Conservation (phyloP, 768 basidiomycete genomes). For the Tephrocybe sp. region DNA sequence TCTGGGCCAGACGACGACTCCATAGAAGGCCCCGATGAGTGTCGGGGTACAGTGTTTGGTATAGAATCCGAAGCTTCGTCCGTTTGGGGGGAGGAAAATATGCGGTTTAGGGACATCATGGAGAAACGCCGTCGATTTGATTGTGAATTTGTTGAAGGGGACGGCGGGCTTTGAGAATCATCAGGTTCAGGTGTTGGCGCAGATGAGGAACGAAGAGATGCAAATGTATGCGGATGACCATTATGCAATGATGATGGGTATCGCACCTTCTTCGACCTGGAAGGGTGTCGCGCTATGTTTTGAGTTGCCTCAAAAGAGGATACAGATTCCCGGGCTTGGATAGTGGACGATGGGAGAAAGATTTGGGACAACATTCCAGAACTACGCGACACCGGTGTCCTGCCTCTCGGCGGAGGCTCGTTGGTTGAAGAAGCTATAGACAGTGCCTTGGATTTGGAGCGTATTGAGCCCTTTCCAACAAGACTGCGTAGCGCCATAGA, state of each 20-base stretch:
- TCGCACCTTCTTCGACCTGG: conserved; percentile 14
- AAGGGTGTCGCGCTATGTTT: conserved; percentile 12
- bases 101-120: conserved; percentile 32
- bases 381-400: conserved; percentile 33
- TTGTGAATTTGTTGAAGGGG: conserved; percentile 26
- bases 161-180: conserved; percentile 26
- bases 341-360: conserved; percentile 26
- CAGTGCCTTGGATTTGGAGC: conserved; percentile 34
- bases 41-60: conserved; percentile 23
- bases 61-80: conserved; percentile 11
- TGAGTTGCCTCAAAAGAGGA: conserved; percentile 26
- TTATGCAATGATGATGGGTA: conserved; percentile 10
- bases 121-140: conserved; percentile 35
- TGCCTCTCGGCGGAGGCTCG: conserved; percentile 21
- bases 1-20: conserved; percentile 15
- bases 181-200: conserved; percentile 6
- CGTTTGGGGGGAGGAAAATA: conserved; percentile 33
- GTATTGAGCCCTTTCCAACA: conserved; percentile 30
- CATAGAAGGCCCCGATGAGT: conserved; percentile 22
- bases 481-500: conserved; percentile 45
- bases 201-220: conserved; percentile 15
- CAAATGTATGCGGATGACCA: conserved; percentile 3
- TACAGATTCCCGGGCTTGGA: conserved; percentile 24
- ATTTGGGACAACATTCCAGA: conserved; percentile 37
- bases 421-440: conserved; percentile 16